A percentile compares a stretch with the other conserved stretches of the same genome.
These are phyloP conservation scores for Diaporthe aspalathi DNA, from an alignment of 2,329 filamentous ascomycete genomes.

Conservation along the genomic window DNA sequence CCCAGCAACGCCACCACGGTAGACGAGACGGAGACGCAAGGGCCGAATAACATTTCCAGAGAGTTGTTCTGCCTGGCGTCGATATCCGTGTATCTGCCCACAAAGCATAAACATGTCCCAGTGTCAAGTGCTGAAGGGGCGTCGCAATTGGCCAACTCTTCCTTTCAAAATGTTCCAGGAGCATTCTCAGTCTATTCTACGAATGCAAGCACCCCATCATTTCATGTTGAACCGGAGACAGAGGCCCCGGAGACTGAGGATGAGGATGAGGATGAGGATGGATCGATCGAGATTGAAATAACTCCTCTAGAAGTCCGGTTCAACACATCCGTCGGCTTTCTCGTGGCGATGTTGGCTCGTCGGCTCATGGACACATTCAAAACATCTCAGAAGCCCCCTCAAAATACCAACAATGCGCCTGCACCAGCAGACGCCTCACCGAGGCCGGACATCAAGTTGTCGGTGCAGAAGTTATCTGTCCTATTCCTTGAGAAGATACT, in stretches of 20 bases:
- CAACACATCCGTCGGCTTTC: slow-evolving; percentile 67
- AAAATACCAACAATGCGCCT: slow-evolving; percentile 37
- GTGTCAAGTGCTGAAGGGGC: slow-evolving; percentile 42
- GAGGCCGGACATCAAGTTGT: slow-evolving; percentile 57
- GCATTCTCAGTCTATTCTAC: slow-evolving; percentile 66
- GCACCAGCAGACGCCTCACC: slow-evolving; percentile 39
- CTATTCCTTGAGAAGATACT: slow-evolving; percentile 66
- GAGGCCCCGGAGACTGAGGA: slow-evolving; percentile 36
- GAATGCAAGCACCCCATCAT: slow-evolving; percentile 30
- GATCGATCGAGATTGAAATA: slow-evolving; percentile 61
- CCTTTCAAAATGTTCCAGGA: slow-evolving; percentile 62
- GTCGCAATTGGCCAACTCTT: slow-evolving; percentile 26
- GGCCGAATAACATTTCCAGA: slow-evolving; percentile 66
- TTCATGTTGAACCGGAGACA: slow-evolving; percentile 29
- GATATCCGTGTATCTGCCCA: slow-evolving; percentile 67
- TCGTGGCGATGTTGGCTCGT: slow-evolving; percentile 63
- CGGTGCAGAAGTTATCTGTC: slow-evolving; percentile 62
- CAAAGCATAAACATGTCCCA: slow-evolving; percentile 58
- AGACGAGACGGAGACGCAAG: slow-evolving; percentile 62
- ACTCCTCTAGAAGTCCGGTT: slow-evolving; percentile 65
- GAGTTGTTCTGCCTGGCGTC: slow-evolving; percentile 62
- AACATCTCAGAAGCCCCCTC: not conserved
- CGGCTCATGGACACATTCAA: slow-evolving; percentile 61
- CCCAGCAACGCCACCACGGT: slow-evolving; percentile 46
- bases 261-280: slow-evolving; percentile 44